Evolutionary conservation across 768 basidiomycete genomes (phyloP), one percentile per base, ranked within the genome.

Genomic region (Tulasnella sp.): DNA sequence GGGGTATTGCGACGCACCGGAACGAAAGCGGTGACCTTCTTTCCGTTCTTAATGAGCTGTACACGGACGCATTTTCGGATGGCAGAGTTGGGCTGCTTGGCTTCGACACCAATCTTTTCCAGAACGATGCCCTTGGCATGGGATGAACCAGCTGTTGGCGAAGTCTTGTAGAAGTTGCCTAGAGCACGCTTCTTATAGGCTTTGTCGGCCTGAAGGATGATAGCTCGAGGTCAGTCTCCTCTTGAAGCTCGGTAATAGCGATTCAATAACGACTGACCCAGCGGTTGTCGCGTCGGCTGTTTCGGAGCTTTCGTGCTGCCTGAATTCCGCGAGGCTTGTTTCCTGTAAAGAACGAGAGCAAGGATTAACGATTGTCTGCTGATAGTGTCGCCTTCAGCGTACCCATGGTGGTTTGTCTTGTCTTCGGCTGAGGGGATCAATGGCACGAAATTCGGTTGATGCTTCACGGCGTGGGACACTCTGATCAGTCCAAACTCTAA

Each of bases 1-100:
- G 54, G 2, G 29, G 38, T 12, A 4, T 31, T 14, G 42, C 15
- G 25, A 89, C 93, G 80, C 81, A 94, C 94, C 78, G 97, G 97
- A 52, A 99, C 97, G 91, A 99, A 99, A 82, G 97, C 97, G 79
- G 97, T 99, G 83, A 99, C 97, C 85, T 99, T 99, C 92, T 99
- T 99, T 80, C 97, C 97, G 87, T 99, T 99, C 90, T 99, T 99
- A 85, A 99, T 99, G 81, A 99, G 89, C 83, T 99, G 97, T 79
- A 99, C 97, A 87, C 97, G 95, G 80, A 99, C 97, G 88, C 97
- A 99, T 85, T 99, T 99, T 85, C 97, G 96, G 85, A 99, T 99
- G 84, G 97, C 97, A 83, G 97, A 99, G 90, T 99, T 99, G 86
- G 97, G 97, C 85, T 99, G 97, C 87, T 99, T 99, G 83, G 97